Base-by-base conservation (phyloP, 176 grass and related monocot species). In the Chloris gayana region DNA sequence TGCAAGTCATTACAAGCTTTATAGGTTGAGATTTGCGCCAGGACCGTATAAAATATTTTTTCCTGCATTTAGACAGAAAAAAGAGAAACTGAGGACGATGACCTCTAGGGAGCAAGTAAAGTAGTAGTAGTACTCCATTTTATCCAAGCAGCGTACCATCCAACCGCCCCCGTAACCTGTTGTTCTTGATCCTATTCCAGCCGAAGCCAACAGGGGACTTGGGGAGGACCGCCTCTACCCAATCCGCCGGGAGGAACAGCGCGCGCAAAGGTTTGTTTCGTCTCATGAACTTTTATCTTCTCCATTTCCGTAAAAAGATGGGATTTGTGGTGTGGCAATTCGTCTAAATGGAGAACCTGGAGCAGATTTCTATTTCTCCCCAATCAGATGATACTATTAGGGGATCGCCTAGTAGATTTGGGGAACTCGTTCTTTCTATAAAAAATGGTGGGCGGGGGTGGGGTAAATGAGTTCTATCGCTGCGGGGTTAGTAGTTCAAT, bases 11-110 rank as follows among this genome's bases (percentile, higher is more conserved):
- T 58, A 49, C 57, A 66, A 81, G 27, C 73, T 85, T 81, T 67
- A 33, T 72, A 65, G 61, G 60, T 62, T 39, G 83, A 85, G 78
- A 85, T 82, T 73, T 78, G 78, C 73, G 73, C 59, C 60, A 2
- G 34, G 31, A 32, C 15, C 12, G 18, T 58, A 58, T 70, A 85
- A 85, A 76, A 81, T 66, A 46, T 21, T 3, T 59, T 46, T 67
- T 70, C 4, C 30, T 46, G 6, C 38, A 30, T 67, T 77, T 26
- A 59, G 25, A 47, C 47, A n/a, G 4, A 27, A 21, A 73, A 44
- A 12, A 24, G 31, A 18, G n/a, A 32, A 73, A 31, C 38, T 9
- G 64, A 32, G 46, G 64, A 7, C 78, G 73, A 82, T 72, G 80
- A 31, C 72, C 24, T 81, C 78, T 30, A 68, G 33, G 70, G 63